phyloP scores from a whole-genome alignment of 1,139 yeast species.

The Sugiyamaella novakii region DNA sequence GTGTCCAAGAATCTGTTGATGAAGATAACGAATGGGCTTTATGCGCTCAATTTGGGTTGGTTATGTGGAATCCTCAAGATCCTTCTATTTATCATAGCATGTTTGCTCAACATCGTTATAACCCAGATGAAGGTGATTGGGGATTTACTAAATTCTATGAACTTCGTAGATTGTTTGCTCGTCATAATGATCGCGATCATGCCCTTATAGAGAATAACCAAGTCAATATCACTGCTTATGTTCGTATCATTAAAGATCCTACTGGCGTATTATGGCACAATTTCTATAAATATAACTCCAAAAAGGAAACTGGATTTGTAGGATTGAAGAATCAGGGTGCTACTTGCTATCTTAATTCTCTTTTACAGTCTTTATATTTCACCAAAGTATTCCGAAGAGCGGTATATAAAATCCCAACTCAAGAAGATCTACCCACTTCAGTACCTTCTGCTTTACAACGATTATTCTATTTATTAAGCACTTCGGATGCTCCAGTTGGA shows the following conservation, averaged over 20 bases:
- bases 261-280: slow-evolving; percentile 96
- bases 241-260: slow-evolving; percentile 78
- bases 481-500: slow-evolving; percentile 73
- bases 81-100: slow-evolving; percentile 61
- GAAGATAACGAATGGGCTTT: slow-evolving; percentile 65
- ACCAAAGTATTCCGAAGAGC: slow-evolving; percentile 80
- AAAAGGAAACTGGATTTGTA: slow-evolving; percentile 82
- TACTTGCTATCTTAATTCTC: slow-evolving; percentile 90
- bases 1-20: slow-evolving; percentile 34
- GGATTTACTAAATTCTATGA: slow-evolving; percentile 84
- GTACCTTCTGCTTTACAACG: slow-evolving; percentile 88
- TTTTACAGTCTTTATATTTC: slow-evolving; percentile 85
- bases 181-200: slow-evolving; percentile 32
- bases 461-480: slow-evolving; percentile 75
- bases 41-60: slow-evolving; percentile 89
- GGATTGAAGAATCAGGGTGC: slow-evolving; percentile 98
- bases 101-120: slow-evolving; percentile 80
- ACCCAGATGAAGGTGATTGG: slow-evolving; percentile 83
- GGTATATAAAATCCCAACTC: slow-evolving; percentile 88
- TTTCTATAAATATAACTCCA: slow-evolving; percentile 82
- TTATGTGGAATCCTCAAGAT: slow-evolving; percentile 78
- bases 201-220: slow-evolving; percentile 59
- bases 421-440: slow-evolving; percentile 52
- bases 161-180: slow-evolving; percentile 49
- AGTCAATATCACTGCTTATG: slow-evolving; percentile 73